Evolutionary conservation across 2,329 filamentous ascomycete genomes (phyloP).

Genomic region (Claviceps spartinae): DNA sequence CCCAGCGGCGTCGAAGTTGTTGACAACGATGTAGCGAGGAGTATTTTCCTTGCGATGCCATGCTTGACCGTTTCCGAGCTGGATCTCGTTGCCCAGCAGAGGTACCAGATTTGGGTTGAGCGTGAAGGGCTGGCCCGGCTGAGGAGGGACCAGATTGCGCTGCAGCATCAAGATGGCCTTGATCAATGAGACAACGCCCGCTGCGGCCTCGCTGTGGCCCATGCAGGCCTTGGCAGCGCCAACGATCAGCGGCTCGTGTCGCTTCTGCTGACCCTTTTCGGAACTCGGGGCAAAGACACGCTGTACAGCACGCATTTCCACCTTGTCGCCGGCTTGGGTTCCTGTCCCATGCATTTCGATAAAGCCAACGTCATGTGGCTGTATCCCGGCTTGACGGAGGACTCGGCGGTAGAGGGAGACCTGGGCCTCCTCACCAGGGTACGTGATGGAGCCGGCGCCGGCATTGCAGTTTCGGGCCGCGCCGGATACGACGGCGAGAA

Average conservation of each 20-base stretch:
- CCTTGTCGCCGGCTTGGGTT: neutral
- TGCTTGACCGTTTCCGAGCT: neutral
- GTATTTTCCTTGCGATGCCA: neutral
- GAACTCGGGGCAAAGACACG: neutral
- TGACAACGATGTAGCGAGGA: neutral
- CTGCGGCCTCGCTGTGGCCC: neutral
- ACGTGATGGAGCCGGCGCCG: constrained; percentile 69
- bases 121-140: neutral
- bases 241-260: neutral
- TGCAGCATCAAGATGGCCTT: neutral
- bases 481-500: constrained; percentile 61
- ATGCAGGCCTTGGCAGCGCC: neutral
- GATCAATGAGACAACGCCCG: neutral
- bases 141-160: neutral
- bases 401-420: constrained; percentile 52
- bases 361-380: constrained; percentile 65
- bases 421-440: constrained; percentile 67
- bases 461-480: constrained; percentile 71
- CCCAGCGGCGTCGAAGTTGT: neutral
- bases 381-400: constrained; percentile 57
- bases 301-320: neutral
- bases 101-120: neutral
- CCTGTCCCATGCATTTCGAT: constrained; percentile 14
- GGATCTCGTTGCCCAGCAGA: neutral
- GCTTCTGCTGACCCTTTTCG: neutral